phyloP scores from a whole-genome alignment of 2,329 filamentous ascomycete species.

The Sclerotinia minor region DNA sequence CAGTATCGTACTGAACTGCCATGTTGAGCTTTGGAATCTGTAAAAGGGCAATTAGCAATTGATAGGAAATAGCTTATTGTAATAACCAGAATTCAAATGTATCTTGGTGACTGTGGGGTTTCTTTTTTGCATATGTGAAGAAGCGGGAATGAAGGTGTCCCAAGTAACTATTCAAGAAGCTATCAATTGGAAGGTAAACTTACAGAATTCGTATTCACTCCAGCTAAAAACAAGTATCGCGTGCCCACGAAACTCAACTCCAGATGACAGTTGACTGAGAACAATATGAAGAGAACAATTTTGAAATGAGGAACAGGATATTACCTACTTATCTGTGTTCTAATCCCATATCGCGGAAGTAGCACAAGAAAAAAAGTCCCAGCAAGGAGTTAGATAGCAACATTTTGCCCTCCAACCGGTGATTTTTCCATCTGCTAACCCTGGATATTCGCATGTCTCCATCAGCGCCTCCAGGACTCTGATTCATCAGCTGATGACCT shows the following conservation, averaged over 20 bases:
- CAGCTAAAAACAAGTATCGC: background rate
- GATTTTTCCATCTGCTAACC: background rate
- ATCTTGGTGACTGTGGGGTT: background rate
- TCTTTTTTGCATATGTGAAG: background rate
- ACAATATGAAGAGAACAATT: background rate
- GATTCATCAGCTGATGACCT: constrained; percentile 18
- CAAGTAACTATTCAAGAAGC: background rate
- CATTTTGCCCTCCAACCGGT: background rate
- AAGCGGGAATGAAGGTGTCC: background rate
- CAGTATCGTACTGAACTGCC: background rate
- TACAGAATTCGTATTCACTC: background rate
- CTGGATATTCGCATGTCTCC: constrained; percentile 12
- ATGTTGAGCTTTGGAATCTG: constrained; percentile 12
- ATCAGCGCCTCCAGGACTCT: background rate
- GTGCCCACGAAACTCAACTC: background rate
- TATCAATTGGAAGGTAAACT: background rate
- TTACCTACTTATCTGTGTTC: constrained; percentile 16
- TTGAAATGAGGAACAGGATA: background rate
- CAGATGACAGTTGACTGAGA: background rate
- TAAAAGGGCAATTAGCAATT: background rate
- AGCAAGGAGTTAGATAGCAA: background rate
- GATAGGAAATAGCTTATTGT: no score
- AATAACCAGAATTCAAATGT: background rate
- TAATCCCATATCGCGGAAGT: background rate
- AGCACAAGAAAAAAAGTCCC: constrained; percentile 1